Evolutionary conservation across 495 filamentous ascomycete species (phyloP).

Genomic region (Cetradonia linearis): DNA sequence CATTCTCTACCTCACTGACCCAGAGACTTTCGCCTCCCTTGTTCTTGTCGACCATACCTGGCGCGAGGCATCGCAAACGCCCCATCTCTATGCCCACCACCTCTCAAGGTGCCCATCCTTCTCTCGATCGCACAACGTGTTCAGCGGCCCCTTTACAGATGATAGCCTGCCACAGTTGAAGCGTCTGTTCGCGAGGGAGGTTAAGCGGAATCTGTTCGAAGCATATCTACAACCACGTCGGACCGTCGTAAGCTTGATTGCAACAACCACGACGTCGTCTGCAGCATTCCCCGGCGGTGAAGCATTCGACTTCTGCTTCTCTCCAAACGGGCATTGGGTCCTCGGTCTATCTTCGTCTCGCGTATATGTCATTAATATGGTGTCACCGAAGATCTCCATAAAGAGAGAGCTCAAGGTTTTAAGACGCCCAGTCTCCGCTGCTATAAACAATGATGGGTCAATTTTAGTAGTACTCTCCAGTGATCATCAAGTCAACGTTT

Average conservation of each 20-base stretch:
- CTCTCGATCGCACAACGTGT: conserved; percentile 41
- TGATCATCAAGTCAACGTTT: conserved; percentile 73
- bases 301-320: conserved; percentile 74
- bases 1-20: conserved; percentile 63
- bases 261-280: conserved; percentile 68
- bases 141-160: conserved; percentile 36
- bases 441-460: conserved; percentile 69
- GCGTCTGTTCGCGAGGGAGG: conserved; percentile 55
- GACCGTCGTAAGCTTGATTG: conserved; percentile 68
- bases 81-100: conserved; percentile 66
- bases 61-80: conserved; percentile 60
- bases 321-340: conserved; percentile 59
- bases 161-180: conserved; percentile 52
- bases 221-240: conserved; percentile 59
- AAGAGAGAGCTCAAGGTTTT: conserved; percentile 70
- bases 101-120: conserved; percentile 62
- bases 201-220: conserved; percentile 72
- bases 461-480: conserved; percentile 70
- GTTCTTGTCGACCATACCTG: conserved; percentile 72
- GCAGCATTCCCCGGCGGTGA: conserved; percentile 72
- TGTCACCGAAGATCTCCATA: conserved; percentile 46
- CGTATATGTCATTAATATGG: conserved; percentile 67
- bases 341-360: conserved; percentile 79
- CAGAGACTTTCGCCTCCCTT: conserved; percentile 73
- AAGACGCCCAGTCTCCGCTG: conserved; percentile 63